Conservation (phyloP, 106 monocot species). For the Chionographis japonica region DNA sequence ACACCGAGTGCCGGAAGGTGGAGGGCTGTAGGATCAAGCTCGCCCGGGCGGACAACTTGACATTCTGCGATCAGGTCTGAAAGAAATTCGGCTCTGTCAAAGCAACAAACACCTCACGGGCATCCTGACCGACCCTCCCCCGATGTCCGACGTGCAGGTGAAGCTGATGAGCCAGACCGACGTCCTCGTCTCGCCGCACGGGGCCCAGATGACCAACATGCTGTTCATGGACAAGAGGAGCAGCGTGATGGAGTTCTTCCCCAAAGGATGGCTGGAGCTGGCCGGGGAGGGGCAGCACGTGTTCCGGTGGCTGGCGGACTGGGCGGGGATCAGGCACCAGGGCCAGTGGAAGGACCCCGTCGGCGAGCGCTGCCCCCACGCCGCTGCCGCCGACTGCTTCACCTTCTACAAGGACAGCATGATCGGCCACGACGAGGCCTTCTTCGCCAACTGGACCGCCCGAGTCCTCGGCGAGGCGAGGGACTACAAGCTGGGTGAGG, state of each 20-base stretch:
- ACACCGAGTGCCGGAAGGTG: conserved; percentile 44
- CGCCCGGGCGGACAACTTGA: conserved; percentile 34
- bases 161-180: conserved; percentile 62
- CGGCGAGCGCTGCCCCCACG: conserved; percentile 32
- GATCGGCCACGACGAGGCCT: conserved; percentile 52
- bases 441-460: conserved; percentile 46
- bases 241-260: conserved; percentile 84
- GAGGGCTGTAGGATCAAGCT: conserved; percentile 41
- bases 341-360: conserved; percentile 53
- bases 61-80: conserved; percentile 81
- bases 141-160: too few relatives aligned
- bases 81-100: too few relatives aligned
- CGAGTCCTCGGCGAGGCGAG: conserved; percentile 38
- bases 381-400: conserved; percentile 33
- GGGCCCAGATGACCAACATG: conserved; percentile 83
- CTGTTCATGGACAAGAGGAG: conserved; percentile 76
- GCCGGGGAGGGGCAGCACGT: conserved; percentile 72
- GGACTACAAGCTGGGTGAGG: conserved; percentile 17
- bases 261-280: conserved; percentile 63
- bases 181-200: conserved; percentile 54
- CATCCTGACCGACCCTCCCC: too few relatives aligned
- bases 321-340: conserved; percentile 52
- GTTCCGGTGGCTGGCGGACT: conserved; percentile 53
- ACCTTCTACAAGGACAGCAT: conserved; percentile 43
- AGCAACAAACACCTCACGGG: too few relatives aligned